Percentiles rank a stretch among this genome's conserved stretches.
Evolutionary conservation across 2,329 filamentous ascomycete genomes (phyloP).

Genomic region (Microcyclosporella mali): DNA sequence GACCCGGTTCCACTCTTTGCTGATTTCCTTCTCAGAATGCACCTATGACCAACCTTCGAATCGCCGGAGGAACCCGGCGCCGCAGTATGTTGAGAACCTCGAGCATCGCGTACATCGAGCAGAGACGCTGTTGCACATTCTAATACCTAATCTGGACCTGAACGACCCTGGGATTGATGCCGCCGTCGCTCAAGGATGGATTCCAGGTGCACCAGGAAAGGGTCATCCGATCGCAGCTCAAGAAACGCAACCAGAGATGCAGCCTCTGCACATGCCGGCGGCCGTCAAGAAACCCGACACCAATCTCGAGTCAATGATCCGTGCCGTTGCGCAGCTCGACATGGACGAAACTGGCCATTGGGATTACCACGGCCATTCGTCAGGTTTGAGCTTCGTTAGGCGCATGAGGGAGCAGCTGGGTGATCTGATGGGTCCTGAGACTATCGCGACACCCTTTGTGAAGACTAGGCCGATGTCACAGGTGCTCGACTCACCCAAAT

Average conservation of each 20-base stretch:
- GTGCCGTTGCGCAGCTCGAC: conserved; percentile 83
- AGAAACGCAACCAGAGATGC: conserved; percentile 18
- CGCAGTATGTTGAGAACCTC: conserved; percentile 86
- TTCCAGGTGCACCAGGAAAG: conserved; percentile 32
- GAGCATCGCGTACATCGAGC: conserved; percentile 78
- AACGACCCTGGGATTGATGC: conserved; percentile 79
- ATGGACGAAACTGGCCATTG: conserved; percentile 85
- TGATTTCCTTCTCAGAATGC: conserved; percentile 57
- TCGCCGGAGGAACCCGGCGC: conserved; percentile 79
- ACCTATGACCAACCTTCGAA: conserved; percentile 95
- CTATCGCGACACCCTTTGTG: conserved; percentile 53
- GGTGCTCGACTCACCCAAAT: conserved; percentile 61
- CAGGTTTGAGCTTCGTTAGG: conserved; percentile 79
- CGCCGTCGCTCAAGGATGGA: conserved; percentile 46
- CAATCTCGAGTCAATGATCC: conserved; percentile 88
- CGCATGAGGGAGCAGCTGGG: conserved; percentile 85
- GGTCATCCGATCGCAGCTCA: conserved; percentile 19
- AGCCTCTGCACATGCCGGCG: conserved; percentile 33
- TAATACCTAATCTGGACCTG: conserved; percentile 77
- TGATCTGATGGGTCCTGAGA: conserved; percentile 61
- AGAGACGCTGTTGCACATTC: conserved; percentile 69
- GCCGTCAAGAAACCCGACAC: conserved; percentile 51
- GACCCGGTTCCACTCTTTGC: not conserved
- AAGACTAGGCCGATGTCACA: conserved; percentile 48
- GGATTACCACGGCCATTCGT: conserved; percentile 93